phyloP scores from a whole-genome alignment of 805 yeast species.

The Ogataea parapolymorpha region DNA sequence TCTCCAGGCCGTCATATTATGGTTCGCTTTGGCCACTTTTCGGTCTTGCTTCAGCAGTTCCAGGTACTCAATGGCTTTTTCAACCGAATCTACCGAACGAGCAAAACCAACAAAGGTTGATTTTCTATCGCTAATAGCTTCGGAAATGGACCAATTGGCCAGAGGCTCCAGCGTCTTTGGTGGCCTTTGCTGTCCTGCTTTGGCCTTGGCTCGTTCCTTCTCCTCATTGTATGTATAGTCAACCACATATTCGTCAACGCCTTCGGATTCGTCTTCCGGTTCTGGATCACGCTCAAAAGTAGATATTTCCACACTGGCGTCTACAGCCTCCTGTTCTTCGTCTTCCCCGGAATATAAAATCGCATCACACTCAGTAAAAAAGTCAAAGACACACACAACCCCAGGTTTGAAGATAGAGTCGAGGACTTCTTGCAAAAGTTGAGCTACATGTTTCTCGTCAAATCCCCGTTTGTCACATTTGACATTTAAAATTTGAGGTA shows the following conservation, averaged over 20 bases:
- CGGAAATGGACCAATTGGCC: slow-evolving; percentile 75
- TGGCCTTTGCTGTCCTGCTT: slow-evolving; percentile 4
- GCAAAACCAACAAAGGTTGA: slow-evolving; percentile 84
- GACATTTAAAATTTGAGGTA: slow-evolving; percentile 65
- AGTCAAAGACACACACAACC: slow-evolving; percentile 76
- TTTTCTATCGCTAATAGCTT: slow-evolving; percentile 76
- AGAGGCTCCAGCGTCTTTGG: slow-evolving; percentile 40
- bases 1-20: slow-evolving; percentile 87
- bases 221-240: slow-evolving; percentile 27
- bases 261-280: slow-evolving; percentile 1
- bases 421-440: slow-evolving; percentile 48
- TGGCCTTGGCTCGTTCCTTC: slow-evolving; percentile 27
- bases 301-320: slow-evolving; percentile 1
- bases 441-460: slow-evolving; percentile 48
- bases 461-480: slow-evolving; percentile 24
- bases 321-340: slow-evolving; percentile 27
- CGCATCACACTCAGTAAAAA: slow-evolving; percentile 63
- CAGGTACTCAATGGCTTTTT: slow-evolving; percentile 58
- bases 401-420: slow-evolving; percentile 54
- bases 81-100: slow-evolving; percentile 55
- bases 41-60: slow-evolving; percentile 57
- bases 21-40: slow-evolving; percentile 64
- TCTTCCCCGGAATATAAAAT: slow-evolving; percentile 40
- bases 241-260: slow-evolving; percentile 2
- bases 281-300: background rate